Conservation (phyloP, 805 yeast genomes). For the Metschnikowia vanudenii region DNA sequence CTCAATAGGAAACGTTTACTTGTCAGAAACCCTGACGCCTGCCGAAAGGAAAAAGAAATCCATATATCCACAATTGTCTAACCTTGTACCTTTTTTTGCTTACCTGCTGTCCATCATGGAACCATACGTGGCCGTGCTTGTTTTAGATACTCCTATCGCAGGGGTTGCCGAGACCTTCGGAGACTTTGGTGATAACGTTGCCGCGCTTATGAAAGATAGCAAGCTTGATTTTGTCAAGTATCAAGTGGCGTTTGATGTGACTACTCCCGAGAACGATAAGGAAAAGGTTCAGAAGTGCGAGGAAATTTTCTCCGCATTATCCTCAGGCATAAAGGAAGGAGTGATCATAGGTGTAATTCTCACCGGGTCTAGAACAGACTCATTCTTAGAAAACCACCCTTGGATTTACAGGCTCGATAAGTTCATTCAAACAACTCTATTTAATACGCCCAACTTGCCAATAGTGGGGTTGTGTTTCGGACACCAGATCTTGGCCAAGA, state of each 20-base stretch:
- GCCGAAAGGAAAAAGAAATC: neutral
- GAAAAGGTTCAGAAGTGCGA: slow-evolving; percentile 4
- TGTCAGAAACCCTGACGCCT: too few species aligned
- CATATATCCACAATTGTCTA: neutral
- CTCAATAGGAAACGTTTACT: neutral
- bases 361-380: slow-evolving; percentile 53
- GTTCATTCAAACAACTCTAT: slow-evolving; percentile 27
- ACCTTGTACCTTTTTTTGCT: neutral
- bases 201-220: slow-evolving; percentile 26
- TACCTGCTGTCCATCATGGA: slow-evolving; percentile 11
- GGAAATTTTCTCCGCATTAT: slow-evolving; percentile 20
- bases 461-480: slow-evolving; percentile 81
- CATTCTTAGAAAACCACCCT: slow-evolving; percentile 36
- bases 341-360: slow-evolving; percentile 43
- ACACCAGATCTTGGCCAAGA: slow-evolving; percentile 73
- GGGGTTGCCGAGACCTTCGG: slow-evolving; percentile 38
- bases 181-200: slow-evolving; percentile 52
- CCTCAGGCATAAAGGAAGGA: slow-evolving; percentile 26
- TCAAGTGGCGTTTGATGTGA: slow-evolving; percentile 31
- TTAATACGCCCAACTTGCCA: slow-evolving; percentile 36
- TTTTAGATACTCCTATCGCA: slow-evolving; percentile 37
- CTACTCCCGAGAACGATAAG: slow-evolving; percentile 11
- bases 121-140: slow-evolving; percentile 40
- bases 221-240: slow-evolving; percentile 31
- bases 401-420: slow-evolving; percentile 44